Conservation (phyloP, 495 filamentous ascomycete species). For the Lophium mytilinum region DNA sequence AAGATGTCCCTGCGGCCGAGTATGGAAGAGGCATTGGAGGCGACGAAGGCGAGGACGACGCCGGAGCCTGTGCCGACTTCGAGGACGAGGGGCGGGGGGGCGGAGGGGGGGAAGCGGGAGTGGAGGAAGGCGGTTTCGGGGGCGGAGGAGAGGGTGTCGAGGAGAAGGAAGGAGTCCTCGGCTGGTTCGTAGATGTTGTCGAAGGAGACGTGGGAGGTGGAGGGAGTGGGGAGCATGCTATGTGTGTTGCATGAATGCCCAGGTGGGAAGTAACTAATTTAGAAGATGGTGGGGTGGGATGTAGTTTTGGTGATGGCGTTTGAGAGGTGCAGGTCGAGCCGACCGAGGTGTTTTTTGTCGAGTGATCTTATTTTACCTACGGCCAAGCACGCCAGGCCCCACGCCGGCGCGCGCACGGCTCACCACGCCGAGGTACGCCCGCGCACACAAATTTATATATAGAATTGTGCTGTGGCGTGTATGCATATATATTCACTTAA, state of each 20-base stretch:
- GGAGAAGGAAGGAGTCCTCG: constrained; percentile 89
- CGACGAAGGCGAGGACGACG: constrained; percentile 78
- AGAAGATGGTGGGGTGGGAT: background rate
- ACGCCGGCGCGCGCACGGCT: no score
- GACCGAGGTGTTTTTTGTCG: background rate
- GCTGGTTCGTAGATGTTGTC: constrained; percentile 84
- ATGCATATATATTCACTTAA: no score
- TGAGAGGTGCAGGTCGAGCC: background rate
- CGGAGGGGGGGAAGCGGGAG: constrained; percentile 43
- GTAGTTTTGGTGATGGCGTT: background rate
- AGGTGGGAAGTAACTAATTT: background rate
- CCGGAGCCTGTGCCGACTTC: constrained; percentile 89
- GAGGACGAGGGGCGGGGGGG: constrained; percentile 56
- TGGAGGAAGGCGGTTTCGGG: constrained; percentile 65
- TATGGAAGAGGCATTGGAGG: constrained; percentile 62
- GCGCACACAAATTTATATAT: no score
- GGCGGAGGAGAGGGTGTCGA: constrained; percentile 78
- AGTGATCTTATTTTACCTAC: no score
- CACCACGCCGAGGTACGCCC: no score
- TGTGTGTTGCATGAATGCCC: background rate
- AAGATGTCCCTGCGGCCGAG: constrained; percentile 65
- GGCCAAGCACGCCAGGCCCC: no score
- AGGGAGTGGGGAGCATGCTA: constrained; percentile 81
- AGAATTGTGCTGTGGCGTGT: no score
- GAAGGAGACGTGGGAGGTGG: constrained; percentile 81